A percentile compares a stretch with the other conserved stretches of the same genome.
Evolutionary conservation across 495 filamentous ascomycete genomes (phyloP).

Genomic region (Podospora conica): DNA sequence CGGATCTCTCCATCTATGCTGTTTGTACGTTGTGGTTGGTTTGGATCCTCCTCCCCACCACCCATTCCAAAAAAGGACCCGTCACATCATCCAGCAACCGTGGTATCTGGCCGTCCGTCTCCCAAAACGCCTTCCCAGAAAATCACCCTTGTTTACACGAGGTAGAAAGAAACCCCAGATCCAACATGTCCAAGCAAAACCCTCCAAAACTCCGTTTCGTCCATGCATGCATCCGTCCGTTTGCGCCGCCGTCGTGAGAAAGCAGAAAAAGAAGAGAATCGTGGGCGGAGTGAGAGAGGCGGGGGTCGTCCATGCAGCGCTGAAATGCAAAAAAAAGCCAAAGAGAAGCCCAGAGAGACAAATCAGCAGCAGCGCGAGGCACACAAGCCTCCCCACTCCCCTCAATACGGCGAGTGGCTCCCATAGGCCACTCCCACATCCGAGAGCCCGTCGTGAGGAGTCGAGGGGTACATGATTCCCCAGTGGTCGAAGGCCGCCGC

Average conservation of each 20-base stretch:
- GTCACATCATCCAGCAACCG: too few species aligned
- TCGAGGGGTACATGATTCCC: neutral
- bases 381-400: neutral
- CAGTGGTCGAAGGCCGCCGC: neutral
- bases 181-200: neutral
- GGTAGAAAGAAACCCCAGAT: too few species aligned
- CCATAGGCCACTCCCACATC: neutral
- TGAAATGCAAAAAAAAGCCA: neutral
- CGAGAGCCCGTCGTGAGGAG: neutral
- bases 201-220: neutral
- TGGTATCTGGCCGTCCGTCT: too few species aligned
- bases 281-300: neutral
- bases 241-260: neutral
- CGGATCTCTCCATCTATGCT: too few species aligned
- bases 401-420: neutral
- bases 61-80: too few species aligned
- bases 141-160: neutral
- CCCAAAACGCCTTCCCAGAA: neutral
- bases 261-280: neutral
- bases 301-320: neutral
- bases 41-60: too few species aligned
- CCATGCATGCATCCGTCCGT: neutral
- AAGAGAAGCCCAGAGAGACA: neutral
- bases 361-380: neutral
- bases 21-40: too few species aligned